A percentile compares a stretch with the other conserved stretches of the same genome.
Evolutionary conservation across 73 alveolate genomes (phyloP).

Genomic region (Paramecium primaurelia): DNA sequence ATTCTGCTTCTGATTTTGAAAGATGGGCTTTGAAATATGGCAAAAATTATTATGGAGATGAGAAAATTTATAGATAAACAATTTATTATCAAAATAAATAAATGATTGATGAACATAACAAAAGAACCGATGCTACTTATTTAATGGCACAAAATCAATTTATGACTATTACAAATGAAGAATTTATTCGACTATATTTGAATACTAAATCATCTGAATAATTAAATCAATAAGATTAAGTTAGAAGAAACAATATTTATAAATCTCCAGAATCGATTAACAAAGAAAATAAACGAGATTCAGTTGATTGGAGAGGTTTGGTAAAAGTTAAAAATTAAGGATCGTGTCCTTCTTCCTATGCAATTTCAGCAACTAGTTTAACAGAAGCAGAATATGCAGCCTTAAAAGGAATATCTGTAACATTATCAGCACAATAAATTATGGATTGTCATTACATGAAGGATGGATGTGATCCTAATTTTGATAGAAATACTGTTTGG

Average conservation of each 20-base stretch:
- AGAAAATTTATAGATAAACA: neutral
- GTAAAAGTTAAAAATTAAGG: conserved; percentile 72
- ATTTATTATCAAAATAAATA: neutral
- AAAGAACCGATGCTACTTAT: neutral
- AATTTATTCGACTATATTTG: neutral
- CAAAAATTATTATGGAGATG: neutral
- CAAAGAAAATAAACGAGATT: too few species aligned
- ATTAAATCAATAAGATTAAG: neutral
- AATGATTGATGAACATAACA: neutral
- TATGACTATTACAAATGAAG: neutral
- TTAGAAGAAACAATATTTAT: neutral
- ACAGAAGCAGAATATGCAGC: conserved; percentile 67
- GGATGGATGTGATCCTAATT: conserved; percentile 59
- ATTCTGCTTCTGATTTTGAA: neutral
- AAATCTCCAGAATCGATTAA: conserved; percentile 33
- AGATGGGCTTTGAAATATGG: neutral
- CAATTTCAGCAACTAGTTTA: conserved; percentile 71
- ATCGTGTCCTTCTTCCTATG: conserved; percentile 78
- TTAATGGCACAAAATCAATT: conserved; percentile 3
- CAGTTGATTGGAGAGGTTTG: neutral
- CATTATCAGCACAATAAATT: conserved; percentile 64
- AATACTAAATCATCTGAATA: neutral
- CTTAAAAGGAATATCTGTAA: neutral
- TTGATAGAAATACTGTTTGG: conserved; percentile 58
- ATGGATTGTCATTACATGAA: conserved; percentile 77